A percentile compares a stretch with the other conserved stretches of the same genome.
These are phyloP conservation scores for Pseudogymnoascus sp. DNA, from an alignment of 2,329 filamentous ascomycete genomes.

Conservation along the genomic window DNA sequence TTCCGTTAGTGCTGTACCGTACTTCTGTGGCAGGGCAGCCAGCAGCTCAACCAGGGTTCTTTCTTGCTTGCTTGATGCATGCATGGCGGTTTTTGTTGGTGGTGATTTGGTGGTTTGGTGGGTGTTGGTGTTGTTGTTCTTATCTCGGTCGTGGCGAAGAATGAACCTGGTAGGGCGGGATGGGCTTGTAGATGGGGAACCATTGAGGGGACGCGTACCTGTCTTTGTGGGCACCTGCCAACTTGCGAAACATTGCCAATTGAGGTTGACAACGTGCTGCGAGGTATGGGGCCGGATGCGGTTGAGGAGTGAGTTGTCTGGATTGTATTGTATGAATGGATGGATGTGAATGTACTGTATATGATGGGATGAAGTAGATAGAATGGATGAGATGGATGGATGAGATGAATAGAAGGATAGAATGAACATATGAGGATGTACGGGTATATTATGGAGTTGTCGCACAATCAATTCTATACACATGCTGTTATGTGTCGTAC, in stretches of 20 bases:
- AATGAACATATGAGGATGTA: neutral
- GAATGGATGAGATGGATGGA: too few relatives aligned
- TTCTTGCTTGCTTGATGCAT: too few relatives aligned
- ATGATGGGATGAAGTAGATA: too few relatives aligned
- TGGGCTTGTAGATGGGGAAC: neutral
- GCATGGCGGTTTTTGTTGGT: too few relatives aligned
- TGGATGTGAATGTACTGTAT: neutral
- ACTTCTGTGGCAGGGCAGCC: neutral
- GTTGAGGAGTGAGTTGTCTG: neutral
- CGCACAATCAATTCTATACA: neutral
- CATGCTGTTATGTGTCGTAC: neutral
- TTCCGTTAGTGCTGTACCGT: neutral
- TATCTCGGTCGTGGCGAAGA: neutral
- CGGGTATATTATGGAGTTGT: neutral
- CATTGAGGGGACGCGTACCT: neutral
- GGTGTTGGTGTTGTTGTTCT: neutral
- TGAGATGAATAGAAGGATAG: neutral
- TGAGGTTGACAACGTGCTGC: neutral
- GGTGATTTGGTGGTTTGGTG: too few relatives aligned
- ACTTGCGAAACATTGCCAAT: neutral
- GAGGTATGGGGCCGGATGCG: neutral
- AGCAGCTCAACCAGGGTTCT: neutral
- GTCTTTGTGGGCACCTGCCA: neutral
- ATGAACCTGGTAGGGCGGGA: neutral
- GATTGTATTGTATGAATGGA: neutral